phyloP scores from a whole-genome alignment of 2,329 filamentous ascomycete species.

The Alternaria viburni region DNA sequence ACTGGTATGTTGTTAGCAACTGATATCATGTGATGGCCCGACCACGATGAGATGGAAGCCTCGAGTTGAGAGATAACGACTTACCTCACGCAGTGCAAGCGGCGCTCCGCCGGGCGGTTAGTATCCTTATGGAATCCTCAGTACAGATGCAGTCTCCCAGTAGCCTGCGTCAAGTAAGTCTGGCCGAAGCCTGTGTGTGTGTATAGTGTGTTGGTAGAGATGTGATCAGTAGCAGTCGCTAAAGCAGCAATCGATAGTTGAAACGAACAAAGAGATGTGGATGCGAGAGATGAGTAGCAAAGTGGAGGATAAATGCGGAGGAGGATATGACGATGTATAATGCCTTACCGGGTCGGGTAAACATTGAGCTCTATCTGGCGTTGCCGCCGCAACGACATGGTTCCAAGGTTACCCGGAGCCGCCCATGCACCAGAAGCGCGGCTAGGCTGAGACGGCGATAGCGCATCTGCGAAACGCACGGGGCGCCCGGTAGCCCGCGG shows the following conservation, averaged over 20 bases:
- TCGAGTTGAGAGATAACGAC: constrained; percentile 20
- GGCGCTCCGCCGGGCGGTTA: constrained; percentile 74
- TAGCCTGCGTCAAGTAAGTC: constrained; percentile 47
- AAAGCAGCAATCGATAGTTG: constrained; percentile 20
- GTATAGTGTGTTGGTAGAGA: constrained; percentile 13
- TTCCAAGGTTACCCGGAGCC: constrained; percentile 1
- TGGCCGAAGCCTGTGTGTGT: constrained; percentile 40
- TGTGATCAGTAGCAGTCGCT: constrained; percentile 14
- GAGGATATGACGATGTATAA: constrained; percentile 36
- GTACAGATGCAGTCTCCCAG: constrained; percentile 50
- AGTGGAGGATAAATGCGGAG: constrained; percentile 29
- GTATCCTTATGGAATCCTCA: constrained; percentile 55
- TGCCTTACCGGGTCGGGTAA: constrained; percentile 29
- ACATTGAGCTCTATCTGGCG: constrained; percentile 22
- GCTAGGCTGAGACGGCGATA: background rate
- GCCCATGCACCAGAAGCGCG: background rate
- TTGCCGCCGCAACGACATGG: constrained; percentile 1
- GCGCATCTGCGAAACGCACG: background rate
- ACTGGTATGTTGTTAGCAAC: constrained; percentile 40
- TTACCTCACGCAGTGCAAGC: constrained; percentile 85
- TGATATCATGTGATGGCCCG: background rate
- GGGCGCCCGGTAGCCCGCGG: constrained; percentile 15
- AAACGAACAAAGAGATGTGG: constrained; percentile 29
- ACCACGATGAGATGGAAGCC: background rate
- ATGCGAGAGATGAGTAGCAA: constrained; percentile 30